Conservation (phyloP, 192 early-diverging fungal species). For the Endogone sp. region DNA sequence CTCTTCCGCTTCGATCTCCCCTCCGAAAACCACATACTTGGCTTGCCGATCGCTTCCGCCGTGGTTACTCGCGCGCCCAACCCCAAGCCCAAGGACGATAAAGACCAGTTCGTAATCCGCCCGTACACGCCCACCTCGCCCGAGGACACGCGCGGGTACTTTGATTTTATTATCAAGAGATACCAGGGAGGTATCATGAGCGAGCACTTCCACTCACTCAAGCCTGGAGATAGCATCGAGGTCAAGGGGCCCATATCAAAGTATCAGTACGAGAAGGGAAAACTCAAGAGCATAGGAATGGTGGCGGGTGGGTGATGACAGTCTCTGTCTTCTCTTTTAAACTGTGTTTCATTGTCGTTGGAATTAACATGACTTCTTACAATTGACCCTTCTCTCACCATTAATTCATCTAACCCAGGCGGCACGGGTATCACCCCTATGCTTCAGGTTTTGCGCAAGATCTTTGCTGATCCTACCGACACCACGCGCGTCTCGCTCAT, state of each 20-base stretch:
- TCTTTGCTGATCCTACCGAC: conserved; percentile 49
- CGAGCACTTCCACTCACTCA: conserved; percentile 51
- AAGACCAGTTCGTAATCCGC: conserved; percentile 56
- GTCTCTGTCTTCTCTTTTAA: background rate
- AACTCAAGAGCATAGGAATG: conserved; percentile 59
- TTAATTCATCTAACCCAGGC: conserved; percentile 32
- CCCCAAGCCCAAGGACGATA: conserved; percentile 52
- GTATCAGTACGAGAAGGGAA: conserved; percentile 56
- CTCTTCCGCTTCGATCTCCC: conserved; percentile 67
- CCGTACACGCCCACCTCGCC: conserved; percentile 71
- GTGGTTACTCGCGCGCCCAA: conserved; percentile 73
- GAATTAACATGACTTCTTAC: background rate
- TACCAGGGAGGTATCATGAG: conserved; percentile 61
- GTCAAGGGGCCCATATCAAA: conserved; percentile 76
- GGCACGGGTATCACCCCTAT: conserved; percentile 77
- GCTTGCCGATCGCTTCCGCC: conserved; percentile 71
- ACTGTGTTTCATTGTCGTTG: background rate
- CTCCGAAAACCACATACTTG: conserved; percentile 56
- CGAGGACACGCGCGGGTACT: conserved; percentile 45
- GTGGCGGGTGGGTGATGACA: conserved; percentile 56
- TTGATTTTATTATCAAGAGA: conserved; percentile 71
- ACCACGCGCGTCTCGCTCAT: conserved; percentile 70
- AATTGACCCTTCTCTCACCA: background rate
- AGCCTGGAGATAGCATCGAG: conserved; percentile 69
- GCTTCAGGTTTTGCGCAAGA: conserved; percentile 60